Evolutionary conservation across 371 early-diverging fungal genomes (phyloP), one percentile per base, ranked within the genome.

Genomic region (Rhizopus delemar): DNA sequence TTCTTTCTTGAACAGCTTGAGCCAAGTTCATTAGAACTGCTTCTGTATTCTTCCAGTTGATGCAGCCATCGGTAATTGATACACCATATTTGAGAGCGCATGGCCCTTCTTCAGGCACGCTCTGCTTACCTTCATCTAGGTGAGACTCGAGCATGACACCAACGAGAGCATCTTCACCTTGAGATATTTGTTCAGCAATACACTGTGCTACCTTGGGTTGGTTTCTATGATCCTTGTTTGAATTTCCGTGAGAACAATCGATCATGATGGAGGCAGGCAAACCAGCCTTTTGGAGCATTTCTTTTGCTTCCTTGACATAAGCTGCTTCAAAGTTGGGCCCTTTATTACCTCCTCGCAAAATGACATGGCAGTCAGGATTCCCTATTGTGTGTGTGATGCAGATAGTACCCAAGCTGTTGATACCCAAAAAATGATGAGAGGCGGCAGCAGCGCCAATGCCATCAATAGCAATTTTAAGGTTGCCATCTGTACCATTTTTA

Each of bases 61-160:
- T 85, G 61, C 93, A 89, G 13, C 89, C 92, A 64, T 93, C 92
- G 32, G 93, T 93, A 53, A 93, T 87, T n/a, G 86, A 85, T 57
- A 88, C 83, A 51, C 93, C 93, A 63, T 92, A 91, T 62, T 82
- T 83, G 46, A 93, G 78, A 22, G 75, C 81, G 43, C 73, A 70
- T 29, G 83, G 81, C 1, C 90, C 92, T 57, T 83, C 81, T 12
- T 66, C 54, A 34, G 90, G 87, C 16, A 92, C 82, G 53, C 78
- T 80, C 70, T 92, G 93, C 48, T 86, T 85, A 52, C 94, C 94
- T 69, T 92, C 96, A 52, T 83, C 78, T 56, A 95, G 69, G 62
- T 97, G 90, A 34, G 88, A 87, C 71, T 97, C 97, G 59, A 97
- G 87, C 97, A 97, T 97, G 38, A 95, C 87, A 46, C 96, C 96